Evolutionary conservation across 495 filamentous ascomycete genomes (phyloP).

Genomic region (Penicillium flavigenum): DNA sequence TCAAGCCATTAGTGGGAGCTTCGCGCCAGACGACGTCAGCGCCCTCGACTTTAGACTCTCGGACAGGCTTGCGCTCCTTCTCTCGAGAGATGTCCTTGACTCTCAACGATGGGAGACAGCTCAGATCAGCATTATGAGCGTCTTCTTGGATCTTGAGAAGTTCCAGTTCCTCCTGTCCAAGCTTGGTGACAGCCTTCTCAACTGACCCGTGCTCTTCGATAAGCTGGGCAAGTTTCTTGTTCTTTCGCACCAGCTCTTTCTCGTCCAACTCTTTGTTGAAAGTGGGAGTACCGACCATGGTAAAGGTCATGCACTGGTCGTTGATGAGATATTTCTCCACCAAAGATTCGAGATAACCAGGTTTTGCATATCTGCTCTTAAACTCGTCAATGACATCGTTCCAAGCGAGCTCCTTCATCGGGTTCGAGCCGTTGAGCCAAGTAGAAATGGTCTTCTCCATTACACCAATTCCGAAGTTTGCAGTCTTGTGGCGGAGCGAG

Average conservation of each 20-base stretch:
- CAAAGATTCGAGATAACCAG: slow-evolving; percentile 77
- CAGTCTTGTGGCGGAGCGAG: slow-evolving; percentile 87
- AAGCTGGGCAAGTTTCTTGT: slow-evolving; percentile 65
- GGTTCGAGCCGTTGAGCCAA: slow-evolving; percentile 95
- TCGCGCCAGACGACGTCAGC: slow-evolving; percentile 85
- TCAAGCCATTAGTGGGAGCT: slow-evolving; percentile 90
- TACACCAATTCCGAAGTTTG: slow-evolving; percentile 87
- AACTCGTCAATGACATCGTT: slow-evolving; percentile 82
- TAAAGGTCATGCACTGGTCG: slow-evolving; percentile 84
- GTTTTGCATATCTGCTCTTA: slow-evolving; percentile 65
- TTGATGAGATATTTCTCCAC: slow-evolving; percentile 89
- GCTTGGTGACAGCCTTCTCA: slow-evolving; percentile 62
- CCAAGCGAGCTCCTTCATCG: slow-evolving; percentile 86
- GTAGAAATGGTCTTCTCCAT: slow-evolving; percentile 82
- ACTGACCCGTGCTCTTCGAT: slow-evolving; percentile 67
- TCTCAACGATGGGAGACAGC: slow-evolving; percentile 81
- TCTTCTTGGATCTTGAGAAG: slow-evolving; percentile 79
- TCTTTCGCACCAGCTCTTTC: slow-evolving; percentile 74
- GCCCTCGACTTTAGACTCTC: slow-evolving; percentile 63
- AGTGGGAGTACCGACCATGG: slow-evolving; percentile 79
- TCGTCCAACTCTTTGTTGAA: slow-evolving; percentile 70
- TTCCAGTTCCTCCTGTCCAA: slow-evolving; percentile 75
- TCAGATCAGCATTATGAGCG: slow-evolving; percentile 76
- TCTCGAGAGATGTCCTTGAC: slow-evolving; percentile 83
- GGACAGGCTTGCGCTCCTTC: slow-evolving; percentile 67